Evolutionary conservation across 2,329 filamentous ascomycete species (phyloP), one percentile per base, ranked within the genome.

Genomic region (Teratosphaeria nubilosa): DNA sequence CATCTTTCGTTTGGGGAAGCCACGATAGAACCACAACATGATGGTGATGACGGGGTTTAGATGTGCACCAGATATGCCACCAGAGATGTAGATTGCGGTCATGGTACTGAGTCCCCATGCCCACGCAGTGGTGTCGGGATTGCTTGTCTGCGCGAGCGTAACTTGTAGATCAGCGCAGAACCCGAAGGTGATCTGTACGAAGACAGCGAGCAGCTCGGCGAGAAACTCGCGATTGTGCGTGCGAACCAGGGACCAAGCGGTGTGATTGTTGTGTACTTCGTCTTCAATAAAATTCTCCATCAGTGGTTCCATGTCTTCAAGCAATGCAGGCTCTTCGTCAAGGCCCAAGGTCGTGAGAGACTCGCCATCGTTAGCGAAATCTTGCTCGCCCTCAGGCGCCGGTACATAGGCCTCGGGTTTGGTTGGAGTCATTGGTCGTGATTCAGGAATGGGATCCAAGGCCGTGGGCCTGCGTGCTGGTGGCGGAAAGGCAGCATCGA

Each of bases 61-160:
- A 56, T 80, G 77, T 0, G 73, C 76, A 58, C 78, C 77, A 3
- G 74, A 77, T 4, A 78, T 71, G 16, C 77, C 77, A 63, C 76
- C 77, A 3, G 73, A 73, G n/a, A 67, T 64, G 59, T 70, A 70
- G 56, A 69, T 68, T 41, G 71, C 77, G 0, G 76, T 73, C 77
- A 82, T 84, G 3, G 76, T 76, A 1, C 77, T 79, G 7, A 83
- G 70, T 1, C 80, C 80, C 80, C 80, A 83, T 5, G 61, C 65
- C 64, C 66, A 53, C 6, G 64, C 63, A 2, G 75, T 73, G 10
- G 76, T 75, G 60, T 75, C 73, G 3, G 76, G 75, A 32, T 77
- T 79, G 1, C 54, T 57, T 7, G 57, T 59, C n/a, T 59, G 54
- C 32, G 59, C 60, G 16, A 65, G 57, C 1, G 76, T 76, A 31